Percentiles rank a stretch among this genome's conserved stretches.
phyloP scores from a whole-genome alignment of 1,139 yeast species.

The Yamadazyma atlantica region DNA sequence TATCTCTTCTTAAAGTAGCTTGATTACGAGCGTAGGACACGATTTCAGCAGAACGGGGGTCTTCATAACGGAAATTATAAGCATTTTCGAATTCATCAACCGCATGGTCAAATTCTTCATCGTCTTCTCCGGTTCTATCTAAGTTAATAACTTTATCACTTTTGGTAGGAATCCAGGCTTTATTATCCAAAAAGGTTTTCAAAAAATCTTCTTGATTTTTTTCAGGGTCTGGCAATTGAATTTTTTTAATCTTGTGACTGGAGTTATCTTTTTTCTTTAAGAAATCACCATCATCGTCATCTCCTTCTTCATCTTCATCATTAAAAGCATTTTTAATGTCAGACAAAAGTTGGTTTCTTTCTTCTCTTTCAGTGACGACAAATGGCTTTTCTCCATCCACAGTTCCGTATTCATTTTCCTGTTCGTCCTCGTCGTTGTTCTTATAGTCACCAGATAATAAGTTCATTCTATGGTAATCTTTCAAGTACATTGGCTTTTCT shows the following conservation, averaged over 20 bases:
- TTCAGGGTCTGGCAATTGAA: conserved; percentile 66
- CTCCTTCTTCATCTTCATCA: conserved; percentile 49
- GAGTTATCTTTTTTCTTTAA: conserved; percentile 51
- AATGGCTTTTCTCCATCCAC: conserved; percentile 64
- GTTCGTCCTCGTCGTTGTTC: conserved; percentile 37
- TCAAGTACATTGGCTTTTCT: conserved; percentile 81
- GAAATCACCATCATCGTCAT: conserved; percentile 50
- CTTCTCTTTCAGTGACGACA: conserved; percentile 73
- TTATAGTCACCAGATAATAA: conserved; percentile 62
- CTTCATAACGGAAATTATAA: conserved; percentile 93
- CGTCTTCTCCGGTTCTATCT: conserved; percentile 59
- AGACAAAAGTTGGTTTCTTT: conserved; percentile 64
- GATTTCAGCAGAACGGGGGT: conserved; percentile 86
- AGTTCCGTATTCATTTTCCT: conserved; percentile 37
- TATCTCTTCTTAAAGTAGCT: conserved; percentile 84
- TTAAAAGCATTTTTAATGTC: conserved; percentile 73
- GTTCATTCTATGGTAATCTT: conserved; percentile 89
- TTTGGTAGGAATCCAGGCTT: conserved; percentile 84
- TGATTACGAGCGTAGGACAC: conserved; percentile 96
- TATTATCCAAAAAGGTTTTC: conserved; percentile 65
- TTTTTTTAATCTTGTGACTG: conserved; percentile 9
- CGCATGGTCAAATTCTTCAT: conserved; percentile 87
- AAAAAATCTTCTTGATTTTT: conserved; percentile 67
- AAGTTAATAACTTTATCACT: conserved; percentile 55
- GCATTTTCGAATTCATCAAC: conserved; percentile 91